Base-by-base conservation (phyloP, 164 flowering plant species). In the Macadamia integrifolia region DNA sequence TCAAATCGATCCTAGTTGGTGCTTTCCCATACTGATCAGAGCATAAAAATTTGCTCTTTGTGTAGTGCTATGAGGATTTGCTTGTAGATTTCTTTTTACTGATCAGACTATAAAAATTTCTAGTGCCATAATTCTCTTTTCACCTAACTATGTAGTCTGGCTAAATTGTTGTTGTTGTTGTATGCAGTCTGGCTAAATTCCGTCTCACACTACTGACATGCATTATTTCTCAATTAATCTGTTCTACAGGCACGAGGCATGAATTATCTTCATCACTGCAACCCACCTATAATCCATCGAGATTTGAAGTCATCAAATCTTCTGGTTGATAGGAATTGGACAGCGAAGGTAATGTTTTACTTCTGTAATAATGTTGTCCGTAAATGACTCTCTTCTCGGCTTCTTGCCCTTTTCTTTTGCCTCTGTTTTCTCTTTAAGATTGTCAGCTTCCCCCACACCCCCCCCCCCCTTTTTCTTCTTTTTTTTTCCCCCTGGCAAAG, bases 281-380 rank as follows among this genome's bases (percentile, higher is more conserved):
- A 80, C 64, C 99, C 99, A 30, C 97, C 96, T 18, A 89, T 95
- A 70, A 79, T 95, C 60, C 99, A 95, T 70, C 90, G 98, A 57
- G 98, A 95, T 78, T 80, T 95, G 74, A 95, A 95, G 83, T 88
- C 99, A 58, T 92, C 99, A 58, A 95, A 95, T 84, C 85, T 95
- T 55, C 79, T 95, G 18, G 98, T 95, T 66, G 99, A 95, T 74
- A 92, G 76, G 78, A 91, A 92, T 79, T 95, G 97, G 98, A 92
- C 86, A 35, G 99, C 92, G 65, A 95, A 92, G 97, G 99, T 95
- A 28, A 35, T 69, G 71, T 32, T 71, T 61, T 61, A 12, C 13
- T 68, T 62, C 31, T 18, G 14, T 58, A 9, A 9, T 7, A 30
- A 49, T 48, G 23, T 71, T 55, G 50, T 18, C 42, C 15, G 7